phyloP scores from a whole-genome alignment of 108 stramenopile species.

The Tribonema minus region DNA sequence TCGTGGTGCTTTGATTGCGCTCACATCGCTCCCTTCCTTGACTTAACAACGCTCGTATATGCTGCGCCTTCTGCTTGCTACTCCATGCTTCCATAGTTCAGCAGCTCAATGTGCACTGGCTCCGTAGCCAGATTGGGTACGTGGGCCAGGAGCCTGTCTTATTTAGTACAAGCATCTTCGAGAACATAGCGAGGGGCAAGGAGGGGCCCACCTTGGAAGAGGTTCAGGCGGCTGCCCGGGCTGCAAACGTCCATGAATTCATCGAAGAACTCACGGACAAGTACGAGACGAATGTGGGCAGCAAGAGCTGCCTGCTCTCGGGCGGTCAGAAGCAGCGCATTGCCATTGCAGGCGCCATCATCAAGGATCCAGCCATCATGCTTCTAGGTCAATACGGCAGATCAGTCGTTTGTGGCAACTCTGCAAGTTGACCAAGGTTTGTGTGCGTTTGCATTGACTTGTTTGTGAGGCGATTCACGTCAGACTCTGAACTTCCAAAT shows the following conservation, averaged over 20 bases:
- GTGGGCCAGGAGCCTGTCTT: slow-evolving; percentile 79
- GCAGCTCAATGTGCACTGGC: slow-evolving; percentile 44
- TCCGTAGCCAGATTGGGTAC: slow-evolving; percentile 66
- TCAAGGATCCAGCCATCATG: slow-evolving; percentile 69
- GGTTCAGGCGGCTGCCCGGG: slow-evolving; percentile 39
- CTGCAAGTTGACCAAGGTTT: no score
- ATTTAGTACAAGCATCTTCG: slow-evolving; percentile 64
- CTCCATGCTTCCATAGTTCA: no score
- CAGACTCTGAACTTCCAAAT: no score
- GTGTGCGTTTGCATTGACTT: no score
- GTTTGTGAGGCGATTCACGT: no score
- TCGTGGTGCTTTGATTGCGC: no score
- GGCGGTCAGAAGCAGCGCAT: slow-evolving; percentile 68
- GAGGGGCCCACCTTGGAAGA: slow-evolving; percentile 55
- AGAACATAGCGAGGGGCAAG: slow-evolving; percentile 69
- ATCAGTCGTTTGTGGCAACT: no score
- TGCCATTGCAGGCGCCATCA: slow-evolving; percentile 80
- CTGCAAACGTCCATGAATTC: slow-evolving; percentile 54
- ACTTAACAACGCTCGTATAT: no score
- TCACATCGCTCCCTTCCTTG: no score
- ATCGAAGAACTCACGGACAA: slow-evolving; percentile 66
- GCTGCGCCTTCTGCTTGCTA: no score
- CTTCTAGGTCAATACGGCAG: slow-evolving; percentile 63
- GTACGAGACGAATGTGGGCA: slow-evolving; percentile 61
- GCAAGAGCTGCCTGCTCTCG: slow-evolving; percentile 46